Base-by-base conservation (phyloP, 352 stramenopile species). In the Pythium brassicae region DNA sequence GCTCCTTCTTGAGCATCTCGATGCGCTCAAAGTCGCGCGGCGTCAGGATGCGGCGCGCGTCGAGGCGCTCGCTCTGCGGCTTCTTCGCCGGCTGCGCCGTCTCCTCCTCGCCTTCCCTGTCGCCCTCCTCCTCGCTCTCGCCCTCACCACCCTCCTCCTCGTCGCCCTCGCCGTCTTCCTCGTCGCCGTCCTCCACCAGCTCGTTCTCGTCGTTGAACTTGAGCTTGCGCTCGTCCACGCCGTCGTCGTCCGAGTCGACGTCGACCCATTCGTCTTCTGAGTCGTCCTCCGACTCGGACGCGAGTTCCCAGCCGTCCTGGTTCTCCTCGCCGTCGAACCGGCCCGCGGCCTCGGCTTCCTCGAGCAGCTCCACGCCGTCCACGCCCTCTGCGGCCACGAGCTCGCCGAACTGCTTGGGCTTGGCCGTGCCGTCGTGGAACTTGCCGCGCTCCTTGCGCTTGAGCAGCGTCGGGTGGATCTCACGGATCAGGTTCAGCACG, bases 361-460 rank as follows among this genome's bases (percentile, higher is more conserved):
- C 80, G 19, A 99, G 76, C 44, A 99, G 72, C 50, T 99, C 96
- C 5, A 94, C 95, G 43, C 97, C 97, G 44, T 98, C 95, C 1
- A 99, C 95, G 43, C 94, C 94, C 51, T 96, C 82, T 2, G 81
- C 78, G 3, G 95, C 92, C 23, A 95, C 86, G 17, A 93, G 66
- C 60, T 98, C 95, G 63, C 97, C 86, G 53, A 96, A 97, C 35
- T 81, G 82, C 53, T 88, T 94, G 37, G 95, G 91, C 40, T 96
- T 85, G 14, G 85, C 89, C 3, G 80, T 63, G 45, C 82, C 75
- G 42, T 90, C 70, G 65, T 94, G 89, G 63, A 92, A 90, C 54
- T 98, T 96, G 51, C 97, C 97, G 44, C 97, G 85, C 69, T 99
- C 82, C 70, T 98, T 98, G 43, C 91, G 92, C 75, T 98, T 92